Base-by-base conservation (phyloP, 257 asterid species). In the Parsonsia alboflavescens region DNA sequence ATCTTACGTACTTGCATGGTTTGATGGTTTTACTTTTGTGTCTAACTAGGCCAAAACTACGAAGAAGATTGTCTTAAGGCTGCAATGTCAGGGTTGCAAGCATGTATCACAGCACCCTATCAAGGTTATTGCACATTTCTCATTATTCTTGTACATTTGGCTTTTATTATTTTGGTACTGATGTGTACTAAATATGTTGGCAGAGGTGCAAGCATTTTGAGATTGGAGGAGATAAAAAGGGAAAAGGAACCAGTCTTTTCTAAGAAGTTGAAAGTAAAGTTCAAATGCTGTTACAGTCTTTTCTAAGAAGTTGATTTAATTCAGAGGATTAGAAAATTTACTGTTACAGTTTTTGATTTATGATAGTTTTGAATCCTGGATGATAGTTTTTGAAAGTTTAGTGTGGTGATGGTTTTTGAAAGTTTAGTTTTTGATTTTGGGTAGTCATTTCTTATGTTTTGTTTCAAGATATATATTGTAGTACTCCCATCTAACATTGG, bases 71-170 rank as follows among this genome's bases (percentile, higher is more conserved):
- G 96, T 89, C 72, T 80, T 89, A 65, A 85, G 92, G 88, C 71
- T 87, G 72, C 95, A 89, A 13, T 89, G 95, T 82, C 95, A 89
- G 79, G 79, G 89, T 26, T 89, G 95, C 86, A 89, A 89, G 44
- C 95, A 89, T 72, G 84, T 87, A 6, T 89, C 95, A 10, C 95
- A 89, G 85, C 95, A 89, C 56, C 81, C 95, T 0, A 87, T 89
- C 80, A 89, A 89, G 94, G 94, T 89, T 5, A 33, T 6, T 11
- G 13, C 36, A 39, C 21, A 16, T 36, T 39, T 3, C 6, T 28
- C 41, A 24, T 19, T 71, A 21, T 21, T 69, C 6, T n/a, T 57
- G 53, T 65, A 0, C 10, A 39, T 39, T 65, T 65, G 16, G 50
- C 28, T 53, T 52, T 36, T 36, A 9, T 65, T 36, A 48, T 58